Conservation (phyloP, 2,329 filamentous ascomycete genomes). For the Fusarium algeriense region DNA sequence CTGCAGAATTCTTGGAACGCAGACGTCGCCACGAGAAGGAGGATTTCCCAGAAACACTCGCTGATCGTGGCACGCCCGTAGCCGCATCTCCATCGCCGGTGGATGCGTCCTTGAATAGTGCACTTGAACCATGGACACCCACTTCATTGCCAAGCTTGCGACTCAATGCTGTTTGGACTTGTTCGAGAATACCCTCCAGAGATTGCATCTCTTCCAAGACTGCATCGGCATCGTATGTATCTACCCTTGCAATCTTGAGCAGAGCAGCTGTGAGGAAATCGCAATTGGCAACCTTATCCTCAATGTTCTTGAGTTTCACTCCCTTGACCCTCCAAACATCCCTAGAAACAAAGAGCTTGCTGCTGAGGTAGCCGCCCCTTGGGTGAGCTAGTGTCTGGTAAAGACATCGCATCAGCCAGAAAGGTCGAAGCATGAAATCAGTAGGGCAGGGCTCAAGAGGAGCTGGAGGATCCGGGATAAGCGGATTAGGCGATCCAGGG, state of each 20-base stretch:
- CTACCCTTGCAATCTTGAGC: constrained; percentile 83
- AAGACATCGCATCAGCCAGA: constrained; percentile 96
- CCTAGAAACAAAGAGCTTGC: constrained; percentile 89
- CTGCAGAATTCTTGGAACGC: constrained; percentile 86
- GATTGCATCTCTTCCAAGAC: constrained; percentile 94
- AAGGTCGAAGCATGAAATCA: constrained; percentile 89
- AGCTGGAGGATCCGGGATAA: constrained; percentile 75
- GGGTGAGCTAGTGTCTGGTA: constrained; percentile 94
- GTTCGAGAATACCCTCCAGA: constrained; percentile 86
- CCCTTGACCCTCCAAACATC: constrained; percentile 96
- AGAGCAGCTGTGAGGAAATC: constrained; percentile 91
- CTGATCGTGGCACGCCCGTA: constrained; percentile 62
- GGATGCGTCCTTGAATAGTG: constrained; percentile 79
- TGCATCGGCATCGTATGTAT: constrained; percentile 91
- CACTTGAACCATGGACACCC: constrained; percentile 79
- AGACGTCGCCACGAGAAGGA: constrained; percentile 91
- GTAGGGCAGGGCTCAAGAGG: constrained; percentile 92
- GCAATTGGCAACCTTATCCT: constrained; percentile 94
- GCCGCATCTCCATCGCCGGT: constrained; percentile 60
- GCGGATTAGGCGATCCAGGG: constrained; percentile 74
- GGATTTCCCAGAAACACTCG: constrained; percentile 76
- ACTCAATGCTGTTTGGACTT: constrained; percentile 79
- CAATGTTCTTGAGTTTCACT: constrained; percentile 89
- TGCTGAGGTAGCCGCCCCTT: constrained; percentile 90
- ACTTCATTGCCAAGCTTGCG: constrained; percentile 96